phyloP scores from a whole-genome alignment of 2,329 filamentous ascomycete genomes.

The Cladosporium velox region DNA sequence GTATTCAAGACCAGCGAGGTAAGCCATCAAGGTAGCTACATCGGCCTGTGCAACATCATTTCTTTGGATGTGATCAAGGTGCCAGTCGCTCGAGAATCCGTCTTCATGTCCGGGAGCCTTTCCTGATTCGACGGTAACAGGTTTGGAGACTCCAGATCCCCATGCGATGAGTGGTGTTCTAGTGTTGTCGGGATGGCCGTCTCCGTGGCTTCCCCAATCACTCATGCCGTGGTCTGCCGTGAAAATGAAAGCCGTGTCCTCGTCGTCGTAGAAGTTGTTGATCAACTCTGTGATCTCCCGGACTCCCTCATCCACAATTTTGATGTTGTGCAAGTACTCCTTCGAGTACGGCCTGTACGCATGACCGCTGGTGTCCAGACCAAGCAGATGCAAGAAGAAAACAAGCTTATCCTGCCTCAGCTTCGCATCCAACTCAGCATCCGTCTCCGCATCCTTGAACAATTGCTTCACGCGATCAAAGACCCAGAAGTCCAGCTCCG shows the following conservation, averaged over 20 bases:
- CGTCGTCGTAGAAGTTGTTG: slow-evolving; percentile 78
- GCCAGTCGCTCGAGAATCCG: slow-evolving; percentile 84
- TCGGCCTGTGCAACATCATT: slow-evolving; percentile 95
- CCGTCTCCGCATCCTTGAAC: slow-evolving; percentile 76
- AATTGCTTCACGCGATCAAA: slow-evolving; percentile 90
- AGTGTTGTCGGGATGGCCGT: slow-evolving; percentile 96
- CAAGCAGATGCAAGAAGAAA: slow-evolving; percentile 92
- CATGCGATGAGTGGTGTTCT: slow-evolving; percentile 89
- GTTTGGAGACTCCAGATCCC: slow-evolving; percentile 86
- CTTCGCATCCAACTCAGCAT: slow-evolving; percentile 70
- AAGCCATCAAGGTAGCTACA: slow-evolving; percentile 92
- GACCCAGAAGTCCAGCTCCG: slow-evolving; percentile 86
- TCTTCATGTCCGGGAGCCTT: slow-evolving; percentile 83
- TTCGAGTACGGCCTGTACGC: slow-evolving; percentile 85
- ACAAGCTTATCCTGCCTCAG: slow-evolving; percentile 83
- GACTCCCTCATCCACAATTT: slow-evolving; percentile 89
- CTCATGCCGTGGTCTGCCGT: slow-evolving; percentile 99
- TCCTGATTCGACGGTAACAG: slow-evolving; percentile 57
- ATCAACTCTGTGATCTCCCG: slow-evolving; percentile 79
- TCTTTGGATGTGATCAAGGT: slow-evolving; percentile 73
- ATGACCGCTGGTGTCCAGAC: slow-evolving; percentile 89
- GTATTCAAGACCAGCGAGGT: slow-evolving; percentile 82
- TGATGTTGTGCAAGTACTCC: slow-evolving; percentile 92
- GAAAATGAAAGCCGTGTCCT: slow-evolving; percentile 90
- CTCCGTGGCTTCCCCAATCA: slow-evolving; percentile 98